Base-by-base conservation (phyloP, 805 yeast species). In the Clavispora vitiphila region DNA sequence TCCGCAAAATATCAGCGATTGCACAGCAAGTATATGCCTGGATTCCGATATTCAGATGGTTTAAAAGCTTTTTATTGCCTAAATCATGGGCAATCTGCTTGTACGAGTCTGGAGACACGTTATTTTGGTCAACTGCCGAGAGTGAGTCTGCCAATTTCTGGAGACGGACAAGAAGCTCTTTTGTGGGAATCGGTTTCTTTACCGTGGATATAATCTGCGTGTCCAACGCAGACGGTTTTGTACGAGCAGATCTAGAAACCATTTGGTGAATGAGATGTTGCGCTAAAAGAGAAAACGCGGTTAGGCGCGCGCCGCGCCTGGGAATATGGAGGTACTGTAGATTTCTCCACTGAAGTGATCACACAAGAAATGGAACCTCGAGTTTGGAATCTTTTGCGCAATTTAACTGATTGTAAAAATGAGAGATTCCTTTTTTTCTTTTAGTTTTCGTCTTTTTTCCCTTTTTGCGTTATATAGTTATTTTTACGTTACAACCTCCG, bases 1-100 rank as follows among this genome's bases (percentile, higher is more conserved):
- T 60, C 43, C 96, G 69, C 32, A 89, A 61, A 8, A 90, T 68
- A 57, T 89, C 96, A 5, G 88, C 72, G 7, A 88, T 48, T 48
- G 93, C 81, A 54, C 95, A 83, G 7, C 93, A 80, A 1, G 75
- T 75, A 43, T 70, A 77, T 0, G 90, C 78, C 49, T 80, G 83
- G 7, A 89, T 79, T 5, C 91, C 93, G 3, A 58, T 44, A 54
- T 86, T 87, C 37, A 77, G 71, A 54, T 81, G 83, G 26, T 64
- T 67, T 2, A 84, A 45, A 11, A 86, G 63, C 50, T 83, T 86
- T 43, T 71, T 74, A 51, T 76, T 77, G 12, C 77, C 66, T 27
- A 88, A 64, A 35, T 78, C 81, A 20, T 59, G 61, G 40, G 77
- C 76, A 12, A 81, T 65, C 27, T 37, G 30, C 16, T 44, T 41